A percentile compares a stretch with the other conserved stretches of the same genome.
Evolutionary conservation across 768 basidiomycete genomes (phyloP).

Genomic region (Rhizopogon roseolus): DNA sequence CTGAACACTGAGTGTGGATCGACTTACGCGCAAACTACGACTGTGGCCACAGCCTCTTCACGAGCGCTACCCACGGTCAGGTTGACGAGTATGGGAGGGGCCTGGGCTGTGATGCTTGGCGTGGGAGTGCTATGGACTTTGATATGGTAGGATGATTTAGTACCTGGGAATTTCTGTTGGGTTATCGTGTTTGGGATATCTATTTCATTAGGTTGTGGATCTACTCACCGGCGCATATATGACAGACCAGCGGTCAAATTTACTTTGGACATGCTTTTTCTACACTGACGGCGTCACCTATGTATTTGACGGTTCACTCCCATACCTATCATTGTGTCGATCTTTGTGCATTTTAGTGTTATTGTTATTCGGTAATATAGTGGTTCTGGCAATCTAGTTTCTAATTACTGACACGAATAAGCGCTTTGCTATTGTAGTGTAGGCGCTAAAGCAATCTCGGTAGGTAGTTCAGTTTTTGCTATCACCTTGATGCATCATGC

Average conservation of each 20-base stretch:
- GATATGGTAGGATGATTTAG: neutral
- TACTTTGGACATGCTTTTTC: neutral
- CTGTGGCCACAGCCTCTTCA: constrained; percentile 7
- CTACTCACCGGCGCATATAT: neutral
- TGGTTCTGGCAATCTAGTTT: neutral
- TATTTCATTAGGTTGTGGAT: neutral
- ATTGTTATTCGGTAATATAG: neutral
- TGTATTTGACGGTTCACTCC: neutral
- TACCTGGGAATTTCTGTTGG: neutral
- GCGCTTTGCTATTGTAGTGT: neutral
- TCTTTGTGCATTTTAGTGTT: neutral
- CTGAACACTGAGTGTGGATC: constrained; percentile 48
- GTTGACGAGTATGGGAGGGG: constrained; percentile 5
- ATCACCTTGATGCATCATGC: neutral
- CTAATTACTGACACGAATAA: neutral
- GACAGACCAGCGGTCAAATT: no score
- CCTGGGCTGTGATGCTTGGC: constrained; percentile 11
- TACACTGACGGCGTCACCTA: neutral
- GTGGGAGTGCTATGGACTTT: constrained; percentile 2
- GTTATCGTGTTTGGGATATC: neutral
- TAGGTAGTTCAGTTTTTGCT: neutral
- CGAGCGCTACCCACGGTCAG: constrained; percentile 5
- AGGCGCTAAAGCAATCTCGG: no score
- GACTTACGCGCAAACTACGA: constrained; percentile 32
- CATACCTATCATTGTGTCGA: neutral